Evolutionary conservation across 352 stramenopile species (phyloP).

Genomic region (Phytopythium mirpurense): DNA sequence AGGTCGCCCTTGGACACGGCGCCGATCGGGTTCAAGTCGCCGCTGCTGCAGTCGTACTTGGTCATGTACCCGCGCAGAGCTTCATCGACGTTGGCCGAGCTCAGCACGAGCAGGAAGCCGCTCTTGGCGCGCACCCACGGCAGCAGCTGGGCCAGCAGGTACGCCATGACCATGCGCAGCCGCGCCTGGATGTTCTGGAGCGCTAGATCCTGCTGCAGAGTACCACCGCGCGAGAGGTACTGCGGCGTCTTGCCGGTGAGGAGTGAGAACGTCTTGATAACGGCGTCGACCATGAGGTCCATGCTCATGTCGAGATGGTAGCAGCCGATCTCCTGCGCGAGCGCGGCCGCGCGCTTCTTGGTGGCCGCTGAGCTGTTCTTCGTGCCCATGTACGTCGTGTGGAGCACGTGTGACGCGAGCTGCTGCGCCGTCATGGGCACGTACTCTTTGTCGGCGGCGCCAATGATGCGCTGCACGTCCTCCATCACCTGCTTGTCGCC

Average conservation of each 20-base stretch:
- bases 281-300: constrained; percentile 92
- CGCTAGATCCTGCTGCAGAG: constrained; percentile 92
- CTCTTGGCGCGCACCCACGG: constrained; percentile 93
- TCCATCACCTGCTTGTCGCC: constrained; percentile 76
- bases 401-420: constrained; percentile 90
- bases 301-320: constrained; percentile 97
- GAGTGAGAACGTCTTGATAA: constrained; percentile 71
- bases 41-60: constrained; percentile 99
- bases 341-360: constrained; percentile 78
- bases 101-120: constrained; percentile 98
- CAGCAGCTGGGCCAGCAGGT: constrained; percentile 97
- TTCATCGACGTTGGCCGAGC: constrained; percentile 98
- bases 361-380: constrained; percentile 93
- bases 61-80: constrained; percentile 98
- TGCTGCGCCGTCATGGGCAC: constrained; percentile 72
- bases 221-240: constrained; percentile 88
- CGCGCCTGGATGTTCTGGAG: constrained; percentile 99
- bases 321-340: constrained; percentile 91
- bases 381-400: constrained; percentile 98
- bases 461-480: constrained; percentile 84
- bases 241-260: constrained; percentile 88
- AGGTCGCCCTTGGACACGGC: constrained; percentile 95
- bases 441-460: constrained; percentile 48
- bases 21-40: constrained; percentile 98
- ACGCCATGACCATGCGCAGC: constrained; percentile 98